Evolutionary conservation across 208 protist species (phyloP).

Genomic region (Leishmania mexicana): DNA sequence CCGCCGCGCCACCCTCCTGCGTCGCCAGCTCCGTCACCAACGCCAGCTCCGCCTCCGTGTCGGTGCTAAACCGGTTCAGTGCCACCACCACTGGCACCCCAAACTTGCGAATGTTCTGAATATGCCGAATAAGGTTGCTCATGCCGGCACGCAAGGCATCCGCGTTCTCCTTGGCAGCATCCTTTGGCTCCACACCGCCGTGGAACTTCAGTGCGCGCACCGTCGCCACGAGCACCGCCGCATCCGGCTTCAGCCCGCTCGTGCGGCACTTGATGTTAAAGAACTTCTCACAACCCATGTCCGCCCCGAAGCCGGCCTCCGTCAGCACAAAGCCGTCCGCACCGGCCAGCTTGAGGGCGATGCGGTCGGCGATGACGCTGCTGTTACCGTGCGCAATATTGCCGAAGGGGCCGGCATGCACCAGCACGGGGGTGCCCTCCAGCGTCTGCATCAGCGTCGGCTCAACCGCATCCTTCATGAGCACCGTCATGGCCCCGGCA

Average conservation of each 20-base stretch:
- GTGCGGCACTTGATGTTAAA: constrained; percentile 98
- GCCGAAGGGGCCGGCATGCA: constrained; percentile 98
- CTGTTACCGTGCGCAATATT: constrained; percentile 99
- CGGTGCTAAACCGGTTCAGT: constrained; percentile 94
- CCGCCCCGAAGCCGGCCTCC: constrained; percentile 95
- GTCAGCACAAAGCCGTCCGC: constrained; percentile 97
- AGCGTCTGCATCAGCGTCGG: constrained; percentile 98
- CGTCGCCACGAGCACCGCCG: constrained; percentile 95
- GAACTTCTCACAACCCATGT: constrained; percentile 98
- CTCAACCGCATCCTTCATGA: constrained; percentile 97
- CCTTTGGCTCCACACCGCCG: constrained; percentile 85
- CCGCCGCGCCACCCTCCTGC: constrained; percentile 84
- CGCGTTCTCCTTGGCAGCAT: constrained; percentile 83
- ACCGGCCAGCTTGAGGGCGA: constrained; percentile 95
- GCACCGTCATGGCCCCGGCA: constrained; percentile 93
- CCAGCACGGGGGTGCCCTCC: constrained; percentile 95
- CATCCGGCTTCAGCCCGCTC: constrained; percentile 93
- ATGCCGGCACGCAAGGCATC: constrained; percentile 87
- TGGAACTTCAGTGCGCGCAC: constrained; percentile 98
- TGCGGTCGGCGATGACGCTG: constrained; percentile 96
- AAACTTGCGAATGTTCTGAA: constrained; percentile 95
- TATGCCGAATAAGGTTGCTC: constrained; percentile 94
- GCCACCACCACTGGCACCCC: constrained; percentile 96
- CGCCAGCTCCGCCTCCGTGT: constrained; percentile 92
- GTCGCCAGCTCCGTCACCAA: constrained; percentile 72